These are phyloP conservation scores for Penicillium sumatraense DNA, from an alignment of 2,329 filamentous ascomycete genomes.

Conservation along the genomic window DNA sequence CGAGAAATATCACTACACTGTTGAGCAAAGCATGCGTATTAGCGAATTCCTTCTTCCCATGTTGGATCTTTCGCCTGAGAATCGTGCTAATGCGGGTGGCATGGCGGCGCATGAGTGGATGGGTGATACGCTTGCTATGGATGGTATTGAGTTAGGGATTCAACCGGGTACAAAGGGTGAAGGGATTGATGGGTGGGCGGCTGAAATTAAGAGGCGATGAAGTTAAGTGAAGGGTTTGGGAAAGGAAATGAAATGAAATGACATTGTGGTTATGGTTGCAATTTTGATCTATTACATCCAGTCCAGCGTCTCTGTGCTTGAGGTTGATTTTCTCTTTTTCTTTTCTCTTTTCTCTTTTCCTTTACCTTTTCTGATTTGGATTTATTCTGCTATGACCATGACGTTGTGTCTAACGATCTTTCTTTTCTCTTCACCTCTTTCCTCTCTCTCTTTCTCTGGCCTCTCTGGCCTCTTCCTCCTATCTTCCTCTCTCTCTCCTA, in stretches of 20 bases:
- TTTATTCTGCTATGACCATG: slow-evolving; percentile 16
- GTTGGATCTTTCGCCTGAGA: slow-evolving; percentile 85
- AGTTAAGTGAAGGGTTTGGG: not conserved
- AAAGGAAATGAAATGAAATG: slow-evolving; percentile 1
- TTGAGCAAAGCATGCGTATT: slow-evolving; percentile 78
- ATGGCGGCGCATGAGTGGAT: slow-evolving; percentile 88
- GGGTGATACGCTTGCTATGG: slow-evolving; percentile 87
- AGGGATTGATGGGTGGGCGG: slow-evolving; percentile 92
- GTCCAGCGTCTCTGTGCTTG: slow-evolving; percentile 11
- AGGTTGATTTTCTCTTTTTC: slow-evolving; percentile 1
- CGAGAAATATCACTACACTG: slow-evolving; percentile 95
- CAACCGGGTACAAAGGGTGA: slow-evolving; percentile 82
- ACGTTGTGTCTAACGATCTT: slow-evolving; percentile 33
- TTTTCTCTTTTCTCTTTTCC: slow-evolving; percentile 5
- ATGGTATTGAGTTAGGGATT: slow-evolving; percentile 73
- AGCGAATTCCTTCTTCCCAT: slow-evolving; percentile 85
- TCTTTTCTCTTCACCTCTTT: slow-evolving; percentile 11
- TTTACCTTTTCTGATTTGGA: slow-evolving; percentile 4
- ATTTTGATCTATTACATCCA: slow-evolving; percentile 7
- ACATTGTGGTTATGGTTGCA: not conserved
- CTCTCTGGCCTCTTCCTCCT: slow-evolving; percentile 24
- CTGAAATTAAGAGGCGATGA: slow-evolving; percentile 81
- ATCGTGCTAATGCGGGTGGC: slow-evolving; percentile 90
- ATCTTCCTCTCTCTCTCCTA: not conserved
- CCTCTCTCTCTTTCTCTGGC: slow-evolving; percentile 4